Evolutionary conservation across 176 grass and related monocot genomes (phyloP).

Genomic region (Cenchrus purpureus): DNA sequence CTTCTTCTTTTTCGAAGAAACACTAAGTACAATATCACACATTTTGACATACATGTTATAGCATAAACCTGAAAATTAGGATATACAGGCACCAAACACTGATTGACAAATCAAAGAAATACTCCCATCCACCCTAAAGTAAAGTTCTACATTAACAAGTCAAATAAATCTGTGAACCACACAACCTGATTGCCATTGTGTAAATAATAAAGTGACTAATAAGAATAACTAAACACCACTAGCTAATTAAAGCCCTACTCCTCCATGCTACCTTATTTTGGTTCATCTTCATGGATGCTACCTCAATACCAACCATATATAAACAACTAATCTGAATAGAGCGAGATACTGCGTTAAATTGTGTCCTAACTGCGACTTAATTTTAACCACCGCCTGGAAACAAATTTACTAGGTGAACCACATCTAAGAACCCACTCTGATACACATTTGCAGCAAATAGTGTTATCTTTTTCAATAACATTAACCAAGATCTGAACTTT

Average conservation of each 20-base stretch:
- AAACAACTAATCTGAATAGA: not conserved
- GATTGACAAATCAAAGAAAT: constrained; percentile 8
- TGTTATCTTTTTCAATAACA: not conserved
- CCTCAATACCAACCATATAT: not conserved
- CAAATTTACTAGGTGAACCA: not conserved
- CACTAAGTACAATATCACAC: not conserved
- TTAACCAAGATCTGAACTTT: constrained; percentile 42
- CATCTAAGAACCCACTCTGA: not conserved
- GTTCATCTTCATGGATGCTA: not conserved
- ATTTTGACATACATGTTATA: not conserved
- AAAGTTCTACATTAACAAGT: not conserved
- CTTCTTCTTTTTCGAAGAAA: not conserved
- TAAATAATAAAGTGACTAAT: not conserved
- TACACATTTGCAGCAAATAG: not conserved
- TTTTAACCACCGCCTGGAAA: not conserved
- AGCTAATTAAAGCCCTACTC: not conserved
- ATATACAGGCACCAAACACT: not conserved
- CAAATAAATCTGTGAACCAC: not conserved
- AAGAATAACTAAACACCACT: not conserved
- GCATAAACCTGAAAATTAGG: not conserved
- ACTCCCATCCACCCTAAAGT: not conserved
- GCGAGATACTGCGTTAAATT: not conserved
- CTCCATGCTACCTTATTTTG: not conserved
- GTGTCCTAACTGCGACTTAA: not conserved
- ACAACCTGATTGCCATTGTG: not conserved